These are phyloP conservation scores for Withania somnifera DNA, from an alignment of 305 asterid species.

Conservation along the genomic window DNA sequence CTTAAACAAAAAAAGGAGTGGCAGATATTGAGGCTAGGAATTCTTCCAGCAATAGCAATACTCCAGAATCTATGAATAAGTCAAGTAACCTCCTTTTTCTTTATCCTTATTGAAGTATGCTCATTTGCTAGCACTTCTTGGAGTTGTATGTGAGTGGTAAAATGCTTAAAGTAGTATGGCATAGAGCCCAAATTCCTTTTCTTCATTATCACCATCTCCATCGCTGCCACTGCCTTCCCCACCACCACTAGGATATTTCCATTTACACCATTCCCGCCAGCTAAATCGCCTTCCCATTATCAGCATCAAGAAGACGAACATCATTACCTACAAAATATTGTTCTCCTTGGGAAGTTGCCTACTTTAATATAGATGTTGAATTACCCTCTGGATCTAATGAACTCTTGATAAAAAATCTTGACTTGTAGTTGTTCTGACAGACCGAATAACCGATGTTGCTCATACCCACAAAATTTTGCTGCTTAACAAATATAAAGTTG, in stretches of 20 bases:
- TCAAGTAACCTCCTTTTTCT: background rate
- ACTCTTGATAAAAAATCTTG: constrained; percentile 31
- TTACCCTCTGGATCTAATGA: constrained; percentile 27
- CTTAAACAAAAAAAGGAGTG: background rate
- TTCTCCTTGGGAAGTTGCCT: constrained; percentile 14
- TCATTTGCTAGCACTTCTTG: background rate
- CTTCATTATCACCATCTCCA: constrained; percentile 47
- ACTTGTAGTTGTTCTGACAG: constrained; percentile 10
- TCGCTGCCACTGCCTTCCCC: too few relatives aligned
- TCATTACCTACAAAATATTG: constrained; percentile 7
- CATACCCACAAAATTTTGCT: constrained; percentile 11
- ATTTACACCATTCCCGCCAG: constrained; percentile 42
- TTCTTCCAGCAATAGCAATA: background rate
- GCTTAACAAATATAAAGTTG: constrained; percentile 9
- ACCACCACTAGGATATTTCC: constrained; percentile 27
- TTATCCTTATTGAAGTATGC: background rate
- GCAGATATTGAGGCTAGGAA: background rate
- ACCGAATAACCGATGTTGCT: constrained; percentile 15
- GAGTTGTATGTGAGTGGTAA: too few relatives aligned
- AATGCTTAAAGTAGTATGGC: background rate
- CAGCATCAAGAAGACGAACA: constrained; percentile 9
- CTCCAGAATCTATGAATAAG: background rate
- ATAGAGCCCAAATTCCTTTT: constrained; percentile 56
- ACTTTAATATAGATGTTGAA: constrained; percentile 24
- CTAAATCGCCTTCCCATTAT: constrained; percentile 12